Evolutionary conservation across 176 grass and related monocot species (phyloP).

Genomic region (Musa troglodytarum): DNA sequence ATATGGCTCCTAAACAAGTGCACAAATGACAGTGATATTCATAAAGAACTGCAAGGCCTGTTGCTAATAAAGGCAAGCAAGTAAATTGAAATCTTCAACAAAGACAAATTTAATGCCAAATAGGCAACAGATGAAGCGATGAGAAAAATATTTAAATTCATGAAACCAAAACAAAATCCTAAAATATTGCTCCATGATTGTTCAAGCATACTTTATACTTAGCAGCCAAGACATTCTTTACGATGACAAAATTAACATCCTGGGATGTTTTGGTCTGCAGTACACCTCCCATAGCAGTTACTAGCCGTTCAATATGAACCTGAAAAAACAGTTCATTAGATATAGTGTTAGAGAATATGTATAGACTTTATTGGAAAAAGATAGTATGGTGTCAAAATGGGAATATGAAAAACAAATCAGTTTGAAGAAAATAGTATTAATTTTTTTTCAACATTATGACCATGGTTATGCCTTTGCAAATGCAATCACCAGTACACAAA

Average conservation of each 20-base stretch:
- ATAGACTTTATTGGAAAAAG: background rate
- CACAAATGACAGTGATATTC: too few species aligned
- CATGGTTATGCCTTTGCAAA: too few species aligned
- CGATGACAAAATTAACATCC: constrained; percentile 83
- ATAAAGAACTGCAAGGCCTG: too few species aligned
- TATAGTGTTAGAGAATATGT: background rate
- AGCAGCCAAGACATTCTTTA: constrained; percentile 66
- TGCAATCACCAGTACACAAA: too few species aligned
- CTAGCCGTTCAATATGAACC: constrained; percentile 60
- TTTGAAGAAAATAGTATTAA: too few species aligned
- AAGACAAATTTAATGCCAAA: background rate
- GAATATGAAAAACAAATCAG: background rate
- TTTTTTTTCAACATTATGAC: background rate
- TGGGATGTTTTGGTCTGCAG: constrained; percentile 37
- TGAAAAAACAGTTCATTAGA: constrained; percentile 31
- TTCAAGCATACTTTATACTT: constrained; percentile 84
- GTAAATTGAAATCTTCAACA: too few species aligned
- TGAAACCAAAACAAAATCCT: background rate
- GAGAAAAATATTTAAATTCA: background rate
- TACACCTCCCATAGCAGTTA: constrained; percentile 75
- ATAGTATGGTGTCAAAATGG: background rate
- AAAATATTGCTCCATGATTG: background rate
- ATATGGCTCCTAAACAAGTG: too few species aligned
- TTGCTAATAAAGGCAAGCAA: too few species aligned
- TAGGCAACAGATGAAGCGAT: background rate